Conservation (phyloP, 306 rosid genomes). For the Malus sylvestris region DNA sequence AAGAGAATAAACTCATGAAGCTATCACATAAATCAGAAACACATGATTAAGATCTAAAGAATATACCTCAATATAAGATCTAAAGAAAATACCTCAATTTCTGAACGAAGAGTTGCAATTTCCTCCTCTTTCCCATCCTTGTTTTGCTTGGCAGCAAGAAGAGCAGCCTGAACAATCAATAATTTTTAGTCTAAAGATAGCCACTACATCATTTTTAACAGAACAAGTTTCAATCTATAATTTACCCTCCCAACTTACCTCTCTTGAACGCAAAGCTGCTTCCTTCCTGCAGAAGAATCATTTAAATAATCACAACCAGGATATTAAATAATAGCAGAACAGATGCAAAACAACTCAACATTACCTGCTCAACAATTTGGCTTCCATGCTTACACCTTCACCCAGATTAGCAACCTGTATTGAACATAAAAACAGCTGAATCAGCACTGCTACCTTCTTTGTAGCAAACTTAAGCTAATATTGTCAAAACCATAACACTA, state of each 20-base stretch:
- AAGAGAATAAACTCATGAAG: constrained; percentile 12
- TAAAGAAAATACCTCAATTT: constrained; percentile 56
- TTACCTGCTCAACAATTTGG: constrained; percentile 84
- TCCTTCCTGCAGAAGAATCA: constrained; percentile 73
- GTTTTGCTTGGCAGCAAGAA: constrained; percentile 81
- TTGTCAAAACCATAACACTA: neutral
- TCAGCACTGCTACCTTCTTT: neutral
- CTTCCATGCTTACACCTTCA: constrained; percentile 96
- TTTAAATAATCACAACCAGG: constrained; percentile 20
- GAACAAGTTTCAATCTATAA: neutral
- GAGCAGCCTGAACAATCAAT: constrained; percentile 67
- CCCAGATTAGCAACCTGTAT: constrained; percentile 87
- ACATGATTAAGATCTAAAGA: constrained; percentile 9
- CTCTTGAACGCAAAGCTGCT: constrained; percentile 93
- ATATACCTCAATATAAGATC: constrained; percentile 12
- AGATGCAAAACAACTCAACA: constrained; percentile 10
- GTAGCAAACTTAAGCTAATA: neutral
- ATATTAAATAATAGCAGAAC: constrained; percentile 7
- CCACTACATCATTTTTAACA: neutral
- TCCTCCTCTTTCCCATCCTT: constrained; percentile 73
- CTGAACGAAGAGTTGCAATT: constrained; percentile 65
- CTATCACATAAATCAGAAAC: constrained; percentile 1
- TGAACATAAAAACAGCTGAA: constrained; percentile 5
- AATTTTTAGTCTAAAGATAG: constrained; percentile 22
- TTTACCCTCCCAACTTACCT: constrained; percentile 44